A percentile compares a stretch with the other conserved stretches of the same genome.
These are phyloP conservation scores for Aspergillus sp. DNA, from an alignment of 2,329 filamentous ascomycete species.

Conservation along the genomic window DNA sequence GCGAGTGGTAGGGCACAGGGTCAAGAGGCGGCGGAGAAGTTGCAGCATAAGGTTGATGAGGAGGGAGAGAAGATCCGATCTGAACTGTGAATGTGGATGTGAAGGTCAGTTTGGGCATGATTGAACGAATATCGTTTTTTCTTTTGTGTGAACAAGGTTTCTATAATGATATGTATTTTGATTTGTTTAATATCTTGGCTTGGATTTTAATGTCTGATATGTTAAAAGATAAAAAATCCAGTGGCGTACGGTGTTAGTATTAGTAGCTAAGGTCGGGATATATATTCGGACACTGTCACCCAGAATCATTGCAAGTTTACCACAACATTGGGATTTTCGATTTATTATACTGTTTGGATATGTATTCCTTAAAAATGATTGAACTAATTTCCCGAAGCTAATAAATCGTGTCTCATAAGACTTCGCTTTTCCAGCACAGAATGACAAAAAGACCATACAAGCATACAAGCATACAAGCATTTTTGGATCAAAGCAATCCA, in stretches of 20 bases:
- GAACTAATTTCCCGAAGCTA: neutral
- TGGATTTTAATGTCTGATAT: neutral
- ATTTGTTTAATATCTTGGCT: neutral
- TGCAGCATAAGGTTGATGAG: constrained; percentile 49
- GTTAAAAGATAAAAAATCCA: neutral
- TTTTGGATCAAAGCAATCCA: neutral
- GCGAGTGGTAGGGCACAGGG: constrained; percentile 48
- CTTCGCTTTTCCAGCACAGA: neutral
- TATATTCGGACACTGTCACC: neutral
- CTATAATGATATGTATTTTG: constrained; percentile 2
- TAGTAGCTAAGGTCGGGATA: neutral
- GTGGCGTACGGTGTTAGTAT: neutral
- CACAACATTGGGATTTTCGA: too few relatives aligned
- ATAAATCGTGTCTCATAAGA: neutral
- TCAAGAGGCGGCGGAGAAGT: constrained; percentile 47
- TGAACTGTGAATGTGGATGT: constrained; percentile 28
- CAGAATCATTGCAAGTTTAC: neutral
- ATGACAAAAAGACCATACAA: neutral
- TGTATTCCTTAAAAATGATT: neutral
- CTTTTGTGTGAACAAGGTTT: constrained; percentile 2
- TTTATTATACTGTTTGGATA: neutral
- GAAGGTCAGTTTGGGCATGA: neutral
- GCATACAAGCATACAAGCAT: neutral
- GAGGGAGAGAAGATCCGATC: constrained; percentile 43
- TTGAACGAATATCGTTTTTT: constrained; percentile 1